Evolutionary conservation across 1,139 yeast genomes (phyloP), one percentile per base, ranked within the genome.

Genomic region (Oligophagozyma castellii): DNA sequence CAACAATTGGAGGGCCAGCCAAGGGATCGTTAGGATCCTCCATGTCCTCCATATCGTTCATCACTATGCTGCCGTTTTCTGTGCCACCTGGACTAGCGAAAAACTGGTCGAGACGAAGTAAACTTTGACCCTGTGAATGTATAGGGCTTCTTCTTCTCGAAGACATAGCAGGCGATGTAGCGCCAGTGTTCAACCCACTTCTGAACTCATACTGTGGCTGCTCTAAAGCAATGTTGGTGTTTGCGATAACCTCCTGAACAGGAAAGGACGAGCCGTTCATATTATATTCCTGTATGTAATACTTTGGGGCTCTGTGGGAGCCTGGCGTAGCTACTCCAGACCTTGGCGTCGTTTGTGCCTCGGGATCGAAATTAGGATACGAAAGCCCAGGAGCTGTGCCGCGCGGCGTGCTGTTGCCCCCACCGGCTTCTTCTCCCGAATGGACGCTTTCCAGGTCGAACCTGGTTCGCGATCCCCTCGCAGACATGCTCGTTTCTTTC

Each of bases 191-290:
- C 2, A 30, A 32, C 5, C 27, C 35, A 13, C 24, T 26, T 26
- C 24, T 27, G 14, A 18, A 22, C 12, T 14, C 15, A 14, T 23
- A 23, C 20, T 27, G 27, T 5, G 14, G 15, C 6, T 27, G 12
- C 11, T 30, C 12, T 24, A 42, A 35, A 8, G 43, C 39, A 29
- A 41, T 38, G 20, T 46, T 44, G 4, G 53, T 37, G 30, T 47
- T 50, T 14, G 54, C 51, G 3, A 48, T 42, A 14, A 50, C 54
- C 32, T 50, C 53, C 24, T 46, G 53, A 12, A 48, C 44, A 4
- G 51, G 48, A 24, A 33, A 48, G n/a, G 37, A 21, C 11, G 28
- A 24, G 14, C 24, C 25, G 7, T 18, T 7, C 10, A 18, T 10
- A 18, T 18, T 18, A 18, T 18, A 10, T 18, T 18, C 20, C 10